phyloP scores from a whole-genome alignment of 805 yeast species.

The Wickerhamomyces canadensis region DNA sequence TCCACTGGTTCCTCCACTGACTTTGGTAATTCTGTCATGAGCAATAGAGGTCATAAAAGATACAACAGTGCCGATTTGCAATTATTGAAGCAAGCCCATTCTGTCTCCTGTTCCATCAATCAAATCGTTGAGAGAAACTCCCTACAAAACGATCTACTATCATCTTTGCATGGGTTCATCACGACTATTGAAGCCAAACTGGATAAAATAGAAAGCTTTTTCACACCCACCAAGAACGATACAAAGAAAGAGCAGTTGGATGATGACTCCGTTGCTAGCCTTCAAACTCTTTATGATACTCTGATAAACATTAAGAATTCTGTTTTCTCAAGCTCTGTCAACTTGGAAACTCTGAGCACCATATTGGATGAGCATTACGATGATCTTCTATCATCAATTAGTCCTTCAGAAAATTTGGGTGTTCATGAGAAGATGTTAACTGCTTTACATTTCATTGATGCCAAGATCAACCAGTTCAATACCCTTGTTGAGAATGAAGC shows the following conservation, averaged over 20 bases:
- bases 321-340: constrained; percentile 16
- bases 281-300: constrained; percentile 23
- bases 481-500: constrained; percentile 25
- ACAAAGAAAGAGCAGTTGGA: constrained; percentile 1
- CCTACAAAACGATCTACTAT: constrained; percentile 16
- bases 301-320: constrained; percentile 22
- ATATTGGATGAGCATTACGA: constrained; percentile 24
- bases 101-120: constrained; percentile 20
- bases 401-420: constrained; percentile 17
- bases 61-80: constrained; percentile 17
- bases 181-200: constrained; percentile 22
- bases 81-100: constrained; percentile 19
- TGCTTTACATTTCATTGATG: constrained; percentile 34
- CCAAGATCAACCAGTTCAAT: constrained; percentile 35
- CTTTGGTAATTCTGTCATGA: too few species aligned
- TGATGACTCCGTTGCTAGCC: constrained; percentile 16
- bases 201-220: constrained; percentile 20
- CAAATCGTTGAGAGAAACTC: constrained; percentile 21
- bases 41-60: constrained; percentile 8
- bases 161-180: constrained; percentile 20
- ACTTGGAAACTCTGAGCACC: constrained; percentile 18
- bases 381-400: constrained; percentile 18
- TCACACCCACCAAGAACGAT: constrained; percentile 6
- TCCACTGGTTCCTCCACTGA: too few species aligned
- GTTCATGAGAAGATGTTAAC: constrained; percentile 29